Conservation (phyloP, 2,329 filamentous ascomycete species). For the Ophiostoma australiae region DNA sequence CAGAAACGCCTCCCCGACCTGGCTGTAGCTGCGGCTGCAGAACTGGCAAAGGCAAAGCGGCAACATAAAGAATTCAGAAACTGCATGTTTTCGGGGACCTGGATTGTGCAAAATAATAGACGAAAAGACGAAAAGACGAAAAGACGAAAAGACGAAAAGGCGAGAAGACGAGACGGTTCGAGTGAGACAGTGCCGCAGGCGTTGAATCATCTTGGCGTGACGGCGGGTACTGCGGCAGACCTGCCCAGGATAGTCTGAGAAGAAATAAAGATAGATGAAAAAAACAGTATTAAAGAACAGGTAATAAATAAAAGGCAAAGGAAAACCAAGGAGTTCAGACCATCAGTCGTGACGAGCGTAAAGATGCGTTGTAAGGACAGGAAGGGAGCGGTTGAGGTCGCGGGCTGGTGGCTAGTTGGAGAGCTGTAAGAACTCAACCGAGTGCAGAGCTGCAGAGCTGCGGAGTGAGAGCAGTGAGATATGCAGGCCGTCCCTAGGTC, state of each 20-base stretch:
- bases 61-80: not conserved
- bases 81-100: not conserved
- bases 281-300: slow-evolving; percentile 15
- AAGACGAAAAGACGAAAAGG: slow-evolving; percentile 7
- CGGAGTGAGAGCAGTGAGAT: slow-evolving; percentile 7
- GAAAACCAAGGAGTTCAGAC: not conserved
- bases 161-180: not conserved
- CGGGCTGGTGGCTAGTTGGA: not conserved
- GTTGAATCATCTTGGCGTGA: not conserved
- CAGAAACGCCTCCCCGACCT: not conserved
- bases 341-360: not conserved
- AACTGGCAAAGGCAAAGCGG: not conserved
- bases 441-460: slow-evolving; percentile 7
- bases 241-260: slow-evolving; percentile 12
- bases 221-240: slow-evolving; percentile 26
- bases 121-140: not conserved
- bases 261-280: not conserved
- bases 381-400: not conserved
- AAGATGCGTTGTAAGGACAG: not conserved
- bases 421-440: slow-evolving; percentile 7
- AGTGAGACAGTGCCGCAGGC: not conserved
- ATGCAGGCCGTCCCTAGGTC: slow-evolving; percentile 21
- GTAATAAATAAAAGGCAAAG: slow-evolving; percentile 1
- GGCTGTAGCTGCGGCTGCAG: not conserved
- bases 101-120: not conserved